These are phyloP conservation scores for Calocybe cyanea DNA, from an alignment of 768 basidiomycete species.

Conservation along the genomic window DNA sequence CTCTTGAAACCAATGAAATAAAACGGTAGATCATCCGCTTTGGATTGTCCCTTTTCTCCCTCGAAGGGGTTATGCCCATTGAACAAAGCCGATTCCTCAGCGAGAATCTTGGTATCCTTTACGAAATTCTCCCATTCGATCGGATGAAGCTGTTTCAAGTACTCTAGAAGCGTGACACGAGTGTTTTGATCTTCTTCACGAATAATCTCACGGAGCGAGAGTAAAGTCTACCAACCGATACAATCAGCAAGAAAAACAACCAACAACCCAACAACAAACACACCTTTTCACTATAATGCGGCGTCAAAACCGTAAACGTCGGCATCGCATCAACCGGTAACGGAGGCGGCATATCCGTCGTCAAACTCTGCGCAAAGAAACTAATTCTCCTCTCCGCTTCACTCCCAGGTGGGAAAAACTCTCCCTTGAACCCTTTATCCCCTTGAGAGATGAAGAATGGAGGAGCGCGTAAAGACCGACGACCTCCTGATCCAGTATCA, in stretches of 20 bases:
- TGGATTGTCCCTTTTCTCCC: conserved; percentile 79
- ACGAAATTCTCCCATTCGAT: conserved; percentile 99
- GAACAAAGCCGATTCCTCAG: conserved; percentile 89
- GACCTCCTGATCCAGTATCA: conserved; percentile 71
- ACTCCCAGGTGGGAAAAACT: conserved; percentile 89
- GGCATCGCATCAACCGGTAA: conserved; percentile 99
- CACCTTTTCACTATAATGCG: conserved; percentile 98
- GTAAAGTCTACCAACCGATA: conserved; percentile 59
- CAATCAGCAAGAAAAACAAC: neutral
- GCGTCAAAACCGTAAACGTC: conserved; percentile 96
- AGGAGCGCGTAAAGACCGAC: conserved; percentile 89
- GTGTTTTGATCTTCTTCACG: conserved; percentile 97
- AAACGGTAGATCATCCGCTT: conserved; percentile 92
- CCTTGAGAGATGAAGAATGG: conserved; percentile 97
- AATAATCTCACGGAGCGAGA: conserved; percentile 97
- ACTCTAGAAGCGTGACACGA: conserved; percentile 94
- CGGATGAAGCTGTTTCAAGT: conserved; percentile 96
- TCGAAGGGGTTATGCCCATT: conserved; percentile 70
- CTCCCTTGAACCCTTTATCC: conserved; percentile 73
- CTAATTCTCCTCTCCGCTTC: conserved; percentile 98
- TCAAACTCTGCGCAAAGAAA: conserved; percentile 97
- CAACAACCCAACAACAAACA: conserved; percentile 13
- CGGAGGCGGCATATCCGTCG: conserved; percentile 90
- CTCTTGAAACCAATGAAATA: conserved; percentile 99
- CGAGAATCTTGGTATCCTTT: conserved; percentile 98